A percentile compares a stretch with the other conserved stretches of the same genome.
phyloP scores from a whole-genome alignment of 305 asterid genomes.

The Nicotiana rustica region DNA sequence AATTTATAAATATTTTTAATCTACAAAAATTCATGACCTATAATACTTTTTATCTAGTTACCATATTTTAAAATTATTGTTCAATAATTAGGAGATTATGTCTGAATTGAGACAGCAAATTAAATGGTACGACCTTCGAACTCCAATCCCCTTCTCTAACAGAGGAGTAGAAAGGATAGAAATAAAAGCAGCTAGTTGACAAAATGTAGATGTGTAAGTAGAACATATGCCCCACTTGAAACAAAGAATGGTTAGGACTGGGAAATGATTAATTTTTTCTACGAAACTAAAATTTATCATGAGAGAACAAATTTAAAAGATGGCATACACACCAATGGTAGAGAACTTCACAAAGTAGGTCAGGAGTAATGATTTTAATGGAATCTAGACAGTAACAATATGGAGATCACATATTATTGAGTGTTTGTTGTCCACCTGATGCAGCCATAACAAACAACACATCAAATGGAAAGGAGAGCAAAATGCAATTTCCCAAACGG shows the following conservation, averaged over 20 bases:
- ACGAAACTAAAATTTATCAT: not conserved
- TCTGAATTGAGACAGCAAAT: not conserved
- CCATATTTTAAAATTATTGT: not conserved
- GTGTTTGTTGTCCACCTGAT: not conserved
- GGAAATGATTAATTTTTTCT: slow-evolving; percentile 7
- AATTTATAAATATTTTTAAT: not conserved
- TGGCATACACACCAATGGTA: slow-evolving; percentile 19
- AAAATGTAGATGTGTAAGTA: slow-evolving; percentile 1
- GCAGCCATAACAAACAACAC: not conserved
- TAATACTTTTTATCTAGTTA: not conserved
- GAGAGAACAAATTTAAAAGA: slow-evolving; percentile 4
- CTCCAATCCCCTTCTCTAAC: not conserved
- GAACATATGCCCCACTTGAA: not conserved
- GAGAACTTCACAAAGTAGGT: not conserved
- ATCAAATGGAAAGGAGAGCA: not conserved
- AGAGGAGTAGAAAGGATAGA: not conserved
- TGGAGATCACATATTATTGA: slow-evolving; percentile 9
- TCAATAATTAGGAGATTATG: not conserved
- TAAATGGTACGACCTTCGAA: not conserved
- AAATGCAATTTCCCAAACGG: slow-evolving; percentile 3
- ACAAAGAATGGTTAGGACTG: slow-evolving; percentile 3
- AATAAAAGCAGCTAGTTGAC: not conserved
- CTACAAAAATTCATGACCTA: not conserved
- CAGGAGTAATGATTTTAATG: not conserved
- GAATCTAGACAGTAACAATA: not conserved